Conservation (phyloP, 495 filamentous ascomycete genomes). For the Penicillium pancosmium region DNA sequence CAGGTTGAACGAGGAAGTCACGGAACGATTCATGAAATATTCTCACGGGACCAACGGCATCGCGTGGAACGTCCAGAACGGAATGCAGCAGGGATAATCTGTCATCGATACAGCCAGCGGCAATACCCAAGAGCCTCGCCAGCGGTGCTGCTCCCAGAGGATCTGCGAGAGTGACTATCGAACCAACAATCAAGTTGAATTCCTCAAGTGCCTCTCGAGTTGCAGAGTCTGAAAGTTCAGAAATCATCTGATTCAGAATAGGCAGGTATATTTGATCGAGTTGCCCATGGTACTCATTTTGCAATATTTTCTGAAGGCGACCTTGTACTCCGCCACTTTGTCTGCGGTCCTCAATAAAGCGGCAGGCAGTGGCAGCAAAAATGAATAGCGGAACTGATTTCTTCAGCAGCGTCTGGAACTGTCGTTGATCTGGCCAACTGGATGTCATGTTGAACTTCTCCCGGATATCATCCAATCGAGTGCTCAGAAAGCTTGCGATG, state of each 20-base stretch:
- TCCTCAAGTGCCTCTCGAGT: constrained; percentile 3
- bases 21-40: constrained; percentile 31
- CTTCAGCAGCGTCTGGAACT: too few species aligned
- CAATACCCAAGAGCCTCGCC: constrained; percentile 11
- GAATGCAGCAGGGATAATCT: constrained; percentile 7
- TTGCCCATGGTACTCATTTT: constrained; percentile 14
- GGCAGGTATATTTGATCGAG: constrained; percentile 28
- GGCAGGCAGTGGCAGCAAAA: constrained; percentile 33
- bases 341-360: constrained; percentile 22
- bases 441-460: too few species aligned
- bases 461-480: too few species aligned
- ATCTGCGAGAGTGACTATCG: constrained; percentile 25
- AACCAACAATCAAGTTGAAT: constrained; percentile 28
- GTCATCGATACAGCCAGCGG: constrained; percentile 10
- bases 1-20: constrained; percentile 21
- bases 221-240: constrained; percentile 7
- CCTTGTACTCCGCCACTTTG: neutral
- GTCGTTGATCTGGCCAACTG: too few species aligned
- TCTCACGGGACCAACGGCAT: constrained; percentile 13
- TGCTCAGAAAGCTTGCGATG: too few species aligned
- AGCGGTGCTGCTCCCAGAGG: constrained; percentile 23
- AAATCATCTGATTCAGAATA: constrained; percentile 24
- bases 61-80: constrained; percentile 18
- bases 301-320: constrained; percentile 20
- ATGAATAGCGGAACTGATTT: constrained; percentile 31